phyloP scores from a whole-genome alignment of 2,329 filamentous ascomycete species.

The Macrophomina pseudophaseolina region DNA sequence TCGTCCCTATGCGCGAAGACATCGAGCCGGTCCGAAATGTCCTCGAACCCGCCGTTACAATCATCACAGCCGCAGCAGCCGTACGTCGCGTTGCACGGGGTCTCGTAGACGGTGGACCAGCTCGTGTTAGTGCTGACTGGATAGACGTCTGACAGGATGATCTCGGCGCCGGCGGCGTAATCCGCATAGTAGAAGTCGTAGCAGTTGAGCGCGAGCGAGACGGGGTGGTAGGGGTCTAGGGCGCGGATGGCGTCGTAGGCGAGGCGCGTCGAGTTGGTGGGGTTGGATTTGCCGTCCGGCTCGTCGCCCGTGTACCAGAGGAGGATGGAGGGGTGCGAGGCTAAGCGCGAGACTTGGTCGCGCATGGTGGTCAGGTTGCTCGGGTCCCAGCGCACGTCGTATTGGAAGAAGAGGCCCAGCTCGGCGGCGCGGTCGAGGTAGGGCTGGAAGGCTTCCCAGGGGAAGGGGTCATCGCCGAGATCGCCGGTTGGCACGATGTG shows the following conservation, averaged over 20 bases:
- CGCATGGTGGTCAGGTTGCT: slow-evolving; percentile 45
- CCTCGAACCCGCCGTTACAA: slow-evolving; percentile 58
- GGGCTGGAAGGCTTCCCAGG: slow-evolving; percentile 43
- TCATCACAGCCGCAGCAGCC: slow-evolving; percentile 69
- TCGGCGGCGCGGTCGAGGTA: slow-evolving; percentile 53
- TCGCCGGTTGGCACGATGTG: slow-evolving; percentile 48
- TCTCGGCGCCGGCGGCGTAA: slow-evolving; percentile 62
- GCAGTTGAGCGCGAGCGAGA: slow-evolving; percentile 65
- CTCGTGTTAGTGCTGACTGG: slow-evolving; percentile 63
- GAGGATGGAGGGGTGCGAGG: slow-evolving; percentile 45
- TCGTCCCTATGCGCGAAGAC: slow-evolving; percentile 47
- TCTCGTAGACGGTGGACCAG: slow-evolving; percentile 60
- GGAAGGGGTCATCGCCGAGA: slow-evolving; percentile 47
- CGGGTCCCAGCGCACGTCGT: slow-evolving; percentile 52
- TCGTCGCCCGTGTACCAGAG: slow-evolving; percentile 59
- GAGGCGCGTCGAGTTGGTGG: slow-evolving; percentile 53
- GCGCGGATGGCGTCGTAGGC: slow-evolving; percentile 53
- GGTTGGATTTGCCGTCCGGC: slow-evolving; percentile 62
- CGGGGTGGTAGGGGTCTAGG: slow-evolving; percentile 66
- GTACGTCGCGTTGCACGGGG: slow-evolving; percentile 62
- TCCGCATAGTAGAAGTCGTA: slow-evolving; percentile 64
- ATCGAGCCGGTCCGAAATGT: slow-evolving; percentile 56
- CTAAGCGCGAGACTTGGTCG: slow-evolving; percentile 45
- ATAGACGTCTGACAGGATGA: slow-evolving; percentile 66
- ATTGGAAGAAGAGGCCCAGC: slow-evolving; percentile 54